Evolutionary conservation across 306 rosid genomes (phyloP), one percentile per base, ranked within the genome.

Genomic region (Quercus agrifolia): DNA sequence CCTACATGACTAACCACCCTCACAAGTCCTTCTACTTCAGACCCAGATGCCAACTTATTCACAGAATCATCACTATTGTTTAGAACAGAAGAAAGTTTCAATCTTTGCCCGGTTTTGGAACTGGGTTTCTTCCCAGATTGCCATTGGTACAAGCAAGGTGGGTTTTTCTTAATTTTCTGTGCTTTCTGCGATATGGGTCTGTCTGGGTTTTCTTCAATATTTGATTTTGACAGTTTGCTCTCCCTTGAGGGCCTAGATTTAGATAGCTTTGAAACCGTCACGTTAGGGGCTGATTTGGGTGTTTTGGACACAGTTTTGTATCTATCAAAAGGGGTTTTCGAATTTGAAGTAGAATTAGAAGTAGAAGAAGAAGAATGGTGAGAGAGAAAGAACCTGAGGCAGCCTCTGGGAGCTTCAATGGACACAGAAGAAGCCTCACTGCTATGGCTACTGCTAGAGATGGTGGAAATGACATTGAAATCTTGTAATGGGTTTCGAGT

Each of bases 301-400:
- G 88, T 78, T 82, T 69, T 85, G 41, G 83, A 66, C 15, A 85
- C 81, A 54, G 46, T 31, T 77, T 75, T 85, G 57, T 85, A 81
- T 52, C 80, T 83, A 30, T 38, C 38, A 20, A 82, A 76, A 51
- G 91, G 85, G 77, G 85, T 83, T 78, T 76, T 88, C 18, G 88
- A 35, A 68, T 10, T 35, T 33, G 51, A 67, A 33, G 27, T 18
- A 67, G 51, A 82, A 70, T 81, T 27, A 30, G 70, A 63, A 66
- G 49, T 79, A 15, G 83, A 80, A 58, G 88, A 83, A 38, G 90
- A 79, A 75, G 93, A 83, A 51, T 86, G 49, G 49, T 87, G 84
- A 38, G 88, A 77, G 63, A 83, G 89, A 83, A 92, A 83, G 79
- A 89, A 92, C 88, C 88, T 86, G 78, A 94, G 96, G 79, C 97